phyloP scores from a whole-genome alignment of 805 yeast species.

The Barnettozyma sucrosica region DNA sequence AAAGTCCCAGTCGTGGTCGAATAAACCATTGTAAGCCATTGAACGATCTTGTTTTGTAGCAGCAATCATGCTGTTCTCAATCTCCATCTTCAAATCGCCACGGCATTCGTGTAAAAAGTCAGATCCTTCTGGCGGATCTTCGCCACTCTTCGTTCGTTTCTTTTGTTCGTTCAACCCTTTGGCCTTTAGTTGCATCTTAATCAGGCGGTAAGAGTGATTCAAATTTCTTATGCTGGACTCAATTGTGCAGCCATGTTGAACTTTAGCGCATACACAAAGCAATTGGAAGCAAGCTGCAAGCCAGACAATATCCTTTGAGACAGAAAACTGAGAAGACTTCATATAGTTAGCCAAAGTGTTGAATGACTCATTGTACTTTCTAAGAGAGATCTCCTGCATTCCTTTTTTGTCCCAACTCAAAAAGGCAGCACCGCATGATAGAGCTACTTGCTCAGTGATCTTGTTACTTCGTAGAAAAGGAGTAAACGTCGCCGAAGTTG shows the following conservation, averaged over 20 bases:
- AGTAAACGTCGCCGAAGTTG: conserved; percentile 36
- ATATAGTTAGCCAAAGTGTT: conserved; percentile 2
- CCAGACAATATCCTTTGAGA: conserved; percentile 30
- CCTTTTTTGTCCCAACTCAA: conserved; percentile 29
- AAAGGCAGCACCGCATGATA: conserved; percentile 38
- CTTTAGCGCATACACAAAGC: conserved; percentile 35
- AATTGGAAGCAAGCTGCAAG: conserved; percentile 34
- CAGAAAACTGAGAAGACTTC: conserved; percentile 1
- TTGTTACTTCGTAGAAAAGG: conserved; percentile 29
- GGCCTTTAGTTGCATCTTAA: conserved; percentile 24
- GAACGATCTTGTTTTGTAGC: not conserved
- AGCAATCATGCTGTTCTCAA: conserved; percentile 15
- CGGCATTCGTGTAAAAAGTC: not conserved
- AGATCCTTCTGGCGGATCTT: not conserved
- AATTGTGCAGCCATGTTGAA: conserved; percentile 21
- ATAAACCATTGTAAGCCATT: not conserved
- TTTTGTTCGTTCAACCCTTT: not conserved
- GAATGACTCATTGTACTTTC: conserved; percentile 24
- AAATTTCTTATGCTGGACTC: conserved; percentile 23
- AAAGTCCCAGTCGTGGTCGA: not conserved
- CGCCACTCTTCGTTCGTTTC: not conserved
- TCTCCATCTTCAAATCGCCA: conserved; percentile 14
- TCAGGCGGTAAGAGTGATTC: conserved; percentile 31
- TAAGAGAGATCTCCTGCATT: conserved; percentile 21
- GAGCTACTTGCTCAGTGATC: conserved; percentile 30